These are phyloP conservation scores for Trichoderma reesei DNA, from an alignment of 495 filamentous ascomycete species.

Conservation along the genomic window DNA sequence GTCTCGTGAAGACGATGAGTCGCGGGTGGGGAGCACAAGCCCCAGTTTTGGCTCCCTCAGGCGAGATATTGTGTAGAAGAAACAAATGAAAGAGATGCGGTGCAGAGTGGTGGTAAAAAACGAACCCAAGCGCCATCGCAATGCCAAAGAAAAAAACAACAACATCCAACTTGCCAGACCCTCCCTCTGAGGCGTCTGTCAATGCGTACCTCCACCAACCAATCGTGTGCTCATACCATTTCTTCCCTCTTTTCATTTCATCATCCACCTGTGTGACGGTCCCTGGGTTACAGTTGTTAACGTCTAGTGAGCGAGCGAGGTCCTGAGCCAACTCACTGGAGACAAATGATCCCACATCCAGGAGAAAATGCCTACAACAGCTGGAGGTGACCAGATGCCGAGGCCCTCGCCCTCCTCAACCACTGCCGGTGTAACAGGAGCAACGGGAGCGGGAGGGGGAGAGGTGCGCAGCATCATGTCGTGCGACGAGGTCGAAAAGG, in stretches of 20 bases:
- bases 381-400: not conserved
- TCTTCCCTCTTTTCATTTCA: too few species aligned
- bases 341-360: slow-evolving; percentile 4
- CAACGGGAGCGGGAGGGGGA: too few species aligned
- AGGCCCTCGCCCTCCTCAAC: not conserved
- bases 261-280: too few species aligned
- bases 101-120: not conserved
- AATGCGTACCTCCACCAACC: not conserved
- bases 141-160: not conserved
- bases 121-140: not conserved
- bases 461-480: not conserved
- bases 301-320: not conserved
- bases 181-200: not conserved
- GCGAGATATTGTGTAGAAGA: not conserved
- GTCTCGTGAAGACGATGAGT: slow-evolving; percentile 9
- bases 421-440: not conserved
- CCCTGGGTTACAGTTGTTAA: too few species aligned
- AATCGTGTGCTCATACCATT: too few species aligned
- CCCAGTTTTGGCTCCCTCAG: not conserved
- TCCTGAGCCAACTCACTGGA: not conserved
- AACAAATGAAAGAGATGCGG: not conserved
- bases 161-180: not conserved
- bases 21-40: not conserved
- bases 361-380: slow-evolving; percentile 1
- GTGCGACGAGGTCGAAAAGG: not conserved